Evolutionary conservation across 2,329 filamentous ascomycete species (phyloP).

Genomic region (Bimuria novae-zelandiae): DNA sequence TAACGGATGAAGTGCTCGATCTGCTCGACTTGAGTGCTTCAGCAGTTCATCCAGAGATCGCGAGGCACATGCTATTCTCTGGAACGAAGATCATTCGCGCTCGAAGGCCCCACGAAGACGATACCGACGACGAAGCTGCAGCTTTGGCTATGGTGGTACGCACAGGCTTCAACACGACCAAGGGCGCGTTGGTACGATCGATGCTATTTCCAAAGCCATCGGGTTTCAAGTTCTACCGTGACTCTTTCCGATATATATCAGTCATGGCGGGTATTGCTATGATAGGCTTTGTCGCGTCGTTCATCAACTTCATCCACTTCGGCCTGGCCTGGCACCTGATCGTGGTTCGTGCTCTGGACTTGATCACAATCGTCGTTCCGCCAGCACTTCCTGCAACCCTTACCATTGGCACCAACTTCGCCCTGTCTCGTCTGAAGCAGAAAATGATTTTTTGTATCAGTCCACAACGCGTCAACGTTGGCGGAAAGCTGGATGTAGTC

Average conservation of each 20-base stretch:
- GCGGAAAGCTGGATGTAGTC: slow-evolving; percentile 88
- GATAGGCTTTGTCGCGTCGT: slow-evolving; percentile 85
- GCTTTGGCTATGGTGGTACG: slow-evolving; percentile 89
- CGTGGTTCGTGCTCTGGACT: slow-evolving; percentile 85
- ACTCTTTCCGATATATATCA: slow-evolving; percentile 96
- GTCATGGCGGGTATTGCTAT: slow-evolving; percentile 90
- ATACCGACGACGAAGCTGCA: slow-evolving; percentile 85
- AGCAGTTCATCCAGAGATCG: slow-evolving; percentile 80
- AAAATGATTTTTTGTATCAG: slow-evolving; percentile 98
- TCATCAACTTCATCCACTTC: slow-evolving; percentile 89
- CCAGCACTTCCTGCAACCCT: slow-evolving; percentile 92
- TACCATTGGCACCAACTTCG: slow-evolving; percentile 96
- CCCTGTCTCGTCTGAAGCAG: slow-evolving; percentile 79
- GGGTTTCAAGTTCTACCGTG: slow-evolving; percentile 97
- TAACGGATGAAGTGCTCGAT: slow-evolving; percentile 77
- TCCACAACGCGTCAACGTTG: slow-evolving; percentile 94
- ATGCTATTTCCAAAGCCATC: slow-evolving; percentile 99
- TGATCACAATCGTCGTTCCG: slow-evolving; percentile 97
- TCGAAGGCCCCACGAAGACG: slow-evolving; percentile 81
- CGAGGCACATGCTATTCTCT: slow-evolving; percentile 88
- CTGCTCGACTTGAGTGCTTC: slow-evolving; percentile 78
- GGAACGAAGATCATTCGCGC: slow-evolving; percentile 95
- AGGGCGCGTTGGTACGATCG: slow-evolving; percentile 90
- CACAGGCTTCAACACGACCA: slow-evolving; percentile 97
- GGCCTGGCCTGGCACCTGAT: slow-evolving; percentile 87